Conservation (phyloP, 1,139 yeast genomes). For the Candida sp. region DNA sequence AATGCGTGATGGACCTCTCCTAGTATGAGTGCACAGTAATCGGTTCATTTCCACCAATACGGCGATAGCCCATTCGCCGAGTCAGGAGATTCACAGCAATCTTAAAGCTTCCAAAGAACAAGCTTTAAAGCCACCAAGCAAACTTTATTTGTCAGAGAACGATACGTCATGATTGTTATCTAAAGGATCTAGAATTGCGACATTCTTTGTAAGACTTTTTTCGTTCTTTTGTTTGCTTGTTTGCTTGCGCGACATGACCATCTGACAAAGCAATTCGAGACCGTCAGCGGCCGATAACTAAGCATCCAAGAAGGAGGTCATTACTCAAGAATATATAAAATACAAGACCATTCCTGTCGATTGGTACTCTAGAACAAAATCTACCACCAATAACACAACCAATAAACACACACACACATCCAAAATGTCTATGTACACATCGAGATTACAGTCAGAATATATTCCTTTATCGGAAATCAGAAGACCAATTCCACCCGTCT, state of each 20-base stretch:
- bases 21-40: too few relatives aligned
- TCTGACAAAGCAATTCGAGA: background rate
- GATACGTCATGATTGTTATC: too few relatives aligned
- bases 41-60: too few relatives aligned
- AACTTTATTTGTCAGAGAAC: too few relatives aligned
- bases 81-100: too few relatives aligned
- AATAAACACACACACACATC: background rate
- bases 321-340: background rate
- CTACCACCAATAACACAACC: background rate
- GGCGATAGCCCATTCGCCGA: too few relatives aligned
- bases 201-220: background rate
- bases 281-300: background rate
- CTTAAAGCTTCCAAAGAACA: too few relatives aligned
- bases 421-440: slow-evolving; percentile 42
- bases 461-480: slow-evolving; percentile 69
- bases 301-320: background rate
- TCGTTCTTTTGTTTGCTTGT: background rate
- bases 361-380: background rate
- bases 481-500: slow-evolving; percentile 85
- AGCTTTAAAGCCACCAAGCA: too few relatives aligned
- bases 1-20: too few relatives aligned
- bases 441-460: slow-evolving; percentile 48
- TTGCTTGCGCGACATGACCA: background rate
- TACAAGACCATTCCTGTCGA: background rate
- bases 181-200: background rate